phyloP scores from a whole-genome alignment of 2,329 filamentous ascomycete species.

The Fusarium tuaranense region DNA sequence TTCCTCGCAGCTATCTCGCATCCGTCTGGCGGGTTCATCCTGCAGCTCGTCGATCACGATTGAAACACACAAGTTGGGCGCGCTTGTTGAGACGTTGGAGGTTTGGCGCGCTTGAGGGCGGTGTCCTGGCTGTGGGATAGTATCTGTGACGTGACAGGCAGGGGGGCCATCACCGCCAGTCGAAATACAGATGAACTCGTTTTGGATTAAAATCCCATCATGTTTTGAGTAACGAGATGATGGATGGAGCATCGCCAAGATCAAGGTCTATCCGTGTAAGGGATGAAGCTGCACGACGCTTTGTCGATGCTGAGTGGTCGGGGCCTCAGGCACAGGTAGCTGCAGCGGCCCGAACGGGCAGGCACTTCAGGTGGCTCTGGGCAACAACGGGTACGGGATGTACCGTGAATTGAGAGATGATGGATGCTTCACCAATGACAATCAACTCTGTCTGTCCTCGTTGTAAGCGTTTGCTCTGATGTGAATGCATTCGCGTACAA shows the following conservation, averaged over 20 bases:
- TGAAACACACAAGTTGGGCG: slow-evolving; percentile 14
- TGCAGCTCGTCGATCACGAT: slow-evolving; percentile 14
- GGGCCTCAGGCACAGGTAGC: slow-evolving; percentile 29
- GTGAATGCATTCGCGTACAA: not conserved
- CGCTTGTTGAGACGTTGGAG: slow-evolving; percentile 24
- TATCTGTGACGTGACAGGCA: slow-evolving; percentile 8
- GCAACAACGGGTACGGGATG: not conserved
- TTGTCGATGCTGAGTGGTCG: slow-evolving; percentile 2
- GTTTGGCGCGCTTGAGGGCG: slow-evolving; percentile 4
- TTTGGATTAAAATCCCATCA: not conserved
- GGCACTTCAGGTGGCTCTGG: not conserved
- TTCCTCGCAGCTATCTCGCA: not conserved
- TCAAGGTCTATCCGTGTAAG: not conserved
- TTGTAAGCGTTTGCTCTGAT: not conserved
- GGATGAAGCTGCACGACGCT: not conserved
- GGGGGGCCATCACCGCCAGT: not conserved
- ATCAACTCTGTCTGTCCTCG: not conserved
- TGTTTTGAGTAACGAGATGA: not conserved
- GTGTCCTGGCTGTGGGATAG: slow-evolving; percentile 7
- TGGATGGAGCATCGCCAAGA: not conserved
- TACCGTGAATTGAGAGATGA: not conserved
- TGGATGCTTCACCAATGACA: not conserved
- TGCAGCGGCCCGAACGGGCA: slow-evolving; percentile 5
- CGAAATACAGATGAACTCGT: not conserved
- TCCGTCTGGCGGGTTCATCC: slow-evolving; percentile 9